A percentile compares a stretch with the other conserved stretches of the same genome.
Evolutionary conservation across 2,329 filamentous ascomycete genomes (phyloP).

Genomic region (Onygenales sp.): DNA sequence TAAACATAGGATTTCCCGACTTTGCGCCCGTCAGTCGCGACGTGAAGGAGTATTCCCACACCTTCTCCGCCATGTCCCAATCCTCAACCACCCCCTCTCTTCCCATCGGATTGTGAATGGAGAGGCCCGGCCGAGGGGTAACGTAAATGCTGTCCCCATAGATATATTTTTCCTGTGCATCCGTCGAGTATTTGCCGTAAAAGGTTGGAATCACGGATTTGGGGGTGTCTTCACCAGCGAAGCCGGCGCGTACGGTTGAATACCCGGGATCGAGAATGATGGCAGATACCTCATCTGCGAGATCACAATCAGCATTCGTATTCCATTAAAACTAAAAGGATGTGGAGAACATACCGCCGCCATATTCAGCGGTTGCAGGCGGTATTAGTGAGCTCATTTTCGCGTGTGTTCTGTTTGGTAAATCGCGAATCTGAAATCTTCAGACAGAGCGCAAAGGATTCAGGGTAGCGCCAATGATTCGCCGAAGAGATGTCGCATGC

Average conservation of each 20-base stretch:
- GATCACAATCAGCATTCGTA: background rate
- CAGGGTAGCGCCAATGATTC: background rate
- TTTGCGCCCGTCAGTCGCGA: conserved; percentile 74
- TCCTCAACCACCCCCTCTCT: conserved; percentile 86
- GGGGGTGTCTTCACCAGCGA: conserved; percentile 93
- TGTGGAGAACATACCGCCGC: conserved; percentile 33
- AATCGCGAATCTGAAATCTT: background rate
- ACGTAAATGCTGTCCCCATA: conserved; percentile 89
- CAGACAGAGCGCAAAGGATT: background rate
- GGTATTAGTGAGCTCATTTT: conserved; percentile 35
- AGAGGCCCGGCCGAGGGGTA: conserved; percentile 63
- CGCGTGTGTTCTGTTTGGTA: background rate
- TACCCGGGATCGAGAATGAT: conserved; percentile 94
- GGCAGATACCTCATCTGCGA: conserved; percentile 86
- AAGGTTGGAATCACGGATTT: conserved; percentile 87
- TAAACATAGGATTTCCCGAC: conserved; percentile 59
- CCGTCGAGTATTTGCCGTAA: conserved; percentile 58
- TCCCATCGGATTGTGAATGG: conserved; percentile 87
- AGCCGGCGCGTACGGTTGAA: conserved; percentile 82
- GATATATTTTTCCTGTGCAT: conserved; percentile 48
- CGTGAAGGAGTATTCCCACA: conserved; percentile 91
- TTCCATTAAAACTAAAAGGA: background rate
- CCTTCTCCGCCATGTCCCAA: conserved; percentile 80
- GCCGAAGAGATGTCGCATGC: background rate
- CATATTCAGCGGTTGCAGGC: conserved; percentile 39